phyloP scores from a whole-genome alignment of 2,329 filamentous ascomycete genomes.

The Aspergillaceae sp. region DNA sequence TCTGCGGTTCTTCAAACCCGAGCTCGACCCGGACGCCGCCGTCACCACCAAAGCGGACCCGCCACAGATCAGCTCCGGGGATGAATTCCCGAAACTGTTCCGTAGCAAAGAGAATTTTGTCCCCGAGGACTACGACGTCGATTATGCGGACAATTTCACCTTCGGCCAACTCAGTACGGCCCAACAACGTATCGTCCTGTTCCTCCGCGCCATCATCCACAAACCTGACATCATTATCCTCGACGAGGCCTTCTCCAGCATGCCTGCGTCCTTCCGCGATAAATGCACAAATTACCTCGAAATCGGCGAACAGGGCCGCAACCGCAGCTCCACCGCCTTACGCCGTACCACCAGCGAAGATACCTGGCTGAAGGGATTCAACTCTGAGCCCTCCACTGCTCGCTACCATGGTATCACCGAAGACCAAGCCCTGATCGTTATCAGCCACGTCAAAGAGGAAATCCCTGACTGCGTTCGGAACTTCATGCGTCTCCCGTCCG shows the following conservation, averaged over 20 bases:
- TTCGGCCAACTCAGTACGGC: conserved; percentile 53
- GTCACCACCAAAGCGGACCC: conserved; percentile 10
- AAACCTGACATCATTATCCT: conserved; percentile 72
- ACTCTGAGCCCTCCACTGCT: conserved; percentile 2
- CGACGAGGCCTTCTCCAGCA: conserved; percentile 81
- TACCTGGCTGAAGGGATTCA: conserved; percentile 8
- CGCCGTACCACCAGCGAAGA: conserved; percentile 5
- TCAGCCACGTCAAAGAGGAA: conserved; percentile 85
- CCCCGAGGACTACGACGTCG: conserved; percentile 24
- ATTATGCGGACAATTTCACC: conserved; percentile 67
- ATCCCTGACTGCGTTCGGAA: conserved; percentile 74
- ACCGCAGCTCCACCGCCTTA: conserved; percentile 12
- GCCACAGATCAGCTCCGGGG: not conserved
- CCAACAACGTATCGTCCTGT: conserved; percentile 70
- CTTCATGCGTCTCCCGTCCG: conserved; percentile 70
- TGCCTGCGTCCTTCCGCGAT: conserved; percentile 73
- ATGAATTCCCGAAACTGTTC: conserved; percentile 12
- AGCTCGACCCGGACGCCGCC: conserved; percentile 54
- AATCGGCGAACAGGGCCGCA: conserved; percentile 48
- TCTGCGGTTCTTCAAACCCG: conserved; percentile 67
- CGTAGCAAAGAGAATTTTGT: conserved; percentile 3
- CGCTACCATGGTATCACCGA: conserved; percentile 50
- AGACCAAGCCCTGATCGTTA: conserved; percentile 77
- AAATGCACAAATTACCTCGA: conserved; percentile 77
- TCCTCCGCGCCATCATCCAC: conserved; percentile 74